A percentile compares a stretch with the other conserved stretches of the same genome.
Evolutionary conservation across 2,329 filamentous ascomycete species (phyloP).

Genomic region (Hypoxylon sp.): DNA sequence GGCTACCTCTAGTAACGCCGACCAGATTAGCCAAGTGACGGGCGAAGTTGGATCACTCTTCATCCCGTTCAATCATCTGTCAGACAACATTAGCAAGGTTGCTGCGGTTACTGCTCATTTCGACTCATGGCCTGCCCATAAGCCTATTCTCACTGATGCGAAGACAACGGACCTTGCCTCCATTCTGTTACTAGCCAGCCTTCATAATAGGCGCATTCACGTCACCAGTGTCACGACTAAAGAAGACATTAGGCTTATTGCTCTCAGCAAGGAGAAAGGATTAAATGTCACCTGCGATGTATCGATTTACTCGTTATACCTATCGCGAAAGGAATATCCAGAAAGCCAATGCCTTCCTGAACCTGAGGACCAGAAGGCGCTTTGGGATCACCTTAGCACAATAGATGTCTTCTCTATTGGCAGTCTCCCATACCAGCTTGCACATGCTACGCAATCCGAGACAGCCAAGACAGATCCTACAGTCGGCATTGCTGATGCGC

Average conservation of each 20-base stretch:
- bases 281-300: conserved; percentile 86
- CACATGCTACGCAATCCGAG: conserved; percentile 60
- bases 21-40: conserved; percentile 79
- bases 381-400: conserved; percentile 78
- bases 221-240: conserved; percentile 85
- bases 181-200: conserved; percentile 79
- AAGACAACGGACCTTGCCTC: conserved; percentile 86
- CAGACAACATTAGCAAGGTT: conserved; percentile 86
- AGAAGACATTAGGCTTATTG: conserved; percentile 82
- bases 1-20: conserved; percentile 78
- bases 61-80: conserved; percentile 85
- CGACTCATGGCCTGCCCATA: conserved; percentile 79
- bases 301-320: conserved; percentile 82
- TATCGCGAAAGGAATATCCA: conserved; percentile 78
- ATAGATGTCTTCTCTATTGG: conserved; percentile 86
- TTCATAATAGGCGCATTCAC: conserved; percentile 82
- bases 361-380: conserved; percentile 74
- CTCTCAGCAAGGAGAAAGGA: conserved; percentile 84
- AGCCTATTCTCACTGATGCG: conserved; percentile 85
- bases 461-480: conserved; percentile 65
- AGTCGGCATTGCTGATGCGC: conserved; percentile 77
- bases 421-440: conserved; percentile 82
- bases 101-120: conserved; percentile 84
- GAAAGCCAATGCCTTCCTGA: conserved; percentile 75
- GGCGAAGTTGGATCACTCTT: conserved; percentile 83